Base-by-base conservation (phyloP, 129 eudicot species). In the Glebionis coronaria region DNA sequence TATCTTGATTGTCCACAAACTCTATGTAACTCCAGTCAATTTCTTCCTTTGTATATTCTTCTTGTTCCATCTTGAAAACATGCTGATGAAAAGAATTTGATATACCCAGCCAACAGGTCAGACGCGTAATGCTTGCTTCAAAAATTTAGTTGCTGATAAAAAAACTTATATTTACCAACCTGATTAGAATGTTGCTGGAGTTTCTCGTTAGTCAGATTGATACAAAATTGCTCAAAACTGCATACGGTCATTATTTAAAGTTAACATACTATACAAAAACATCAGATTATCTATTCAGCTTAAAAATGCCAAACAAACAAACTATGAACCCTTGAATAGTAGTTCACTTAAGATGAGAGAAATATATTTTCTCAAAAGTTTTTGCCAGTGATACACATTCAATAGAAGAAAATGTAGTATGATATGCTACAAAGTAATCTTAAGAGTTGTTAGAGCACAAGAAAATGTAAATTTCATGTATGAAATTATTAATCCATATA, bases 41-140 rank as follows among this genome's bases (percentile, higher is more conserved):
- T 76, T 87, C 82, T 77, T 93, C 98, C 72, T 77, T 88, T 0
- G 88, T 89, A 75, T 93, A 93, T 67, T 93, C 97, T 84, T 93
- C 98, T 86, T 93, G 98, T 81, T 93, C 98, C 98, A 93, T 93
- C 74, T 88, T 93, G 74, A 93, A 93, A 70, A 93, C 98, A 71
- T 93, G 98, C 98, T 93, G 97, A 67, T 7, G 55, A 75, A 81
- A 67, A 20, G 18, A 71, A 28, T 68, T 58, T 76, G 63, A 64
- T 58, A 74, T 56, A 31, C 76, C n/a, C 62, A 25, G 27, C 42
- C 27, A 61, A 61, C 54, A 79, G 56, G 56, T 74, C 51, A 69
- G 73, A 67, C 73, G 42, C 40, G 70, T 4, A 25, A 61, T 74
- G 52, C n/a, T 74, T 69, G 69, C 70, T 63, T 68, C 69, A 73